phyloP scores from a whole-genome alignment of 83 land plant species.

The Picea abies region DNA sequence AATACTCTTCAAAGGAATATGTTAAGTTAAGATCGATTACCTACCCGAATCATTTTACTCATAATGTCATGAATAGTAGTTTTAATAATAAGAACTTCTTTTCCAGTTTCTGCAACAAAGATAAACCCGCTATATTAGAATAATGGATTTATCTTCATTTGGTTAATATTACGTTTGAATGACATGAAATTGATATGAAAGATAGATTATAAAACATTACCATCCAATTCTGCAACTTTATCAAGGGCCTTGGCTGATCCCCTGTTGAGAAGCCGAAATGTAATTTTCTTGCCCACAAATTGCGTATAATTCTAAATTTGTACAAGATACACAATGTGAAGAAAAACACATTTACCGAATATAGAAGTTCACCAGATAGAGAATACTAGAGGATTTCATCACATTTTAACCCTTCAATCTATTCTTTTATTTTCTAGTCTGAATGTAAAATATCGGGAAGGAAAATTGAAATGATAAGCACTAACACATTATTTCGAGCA shows the following conservation, averaged over 20 bases:
- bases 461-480: not conserved
- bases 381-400: not conserved
- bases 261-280: constrained; percentile 90
- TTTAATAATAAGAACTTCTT: constrained; percentile 86
- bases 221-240: constrained; percentile 91
- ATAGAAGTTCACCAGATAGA: not conserved
- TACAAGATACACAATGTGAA: not conserved
- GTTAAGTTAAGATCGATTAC: not conserved
- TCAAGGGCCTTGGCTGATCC: constrained; percentile 99
- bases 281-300: constrained; percentile 81
- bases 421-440: not conserved
- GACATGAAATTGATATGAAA: not conserved
- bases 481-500: not conserved
- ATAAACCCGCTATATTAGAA: constrained; percentile 4
- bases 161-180: not conserved
- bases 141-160: not conserved
- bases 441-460: not conserved
- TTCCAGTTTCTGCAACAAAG: constrained; percentile 60
- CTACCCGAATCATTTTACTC: constrained; percentile 92
- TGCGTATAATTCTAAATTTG: constrained; percentile 80
- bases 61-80: constrained; percentile 95
- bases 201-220: constrained; percentile 31
- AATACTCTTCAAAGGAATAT: not conserved
- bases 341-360: not conserved
- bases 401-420: not conserved